Base-by-base conservation (phyloP, 495 filamentous ascomycete genomes). In the Cercophora sp. region DNA sequence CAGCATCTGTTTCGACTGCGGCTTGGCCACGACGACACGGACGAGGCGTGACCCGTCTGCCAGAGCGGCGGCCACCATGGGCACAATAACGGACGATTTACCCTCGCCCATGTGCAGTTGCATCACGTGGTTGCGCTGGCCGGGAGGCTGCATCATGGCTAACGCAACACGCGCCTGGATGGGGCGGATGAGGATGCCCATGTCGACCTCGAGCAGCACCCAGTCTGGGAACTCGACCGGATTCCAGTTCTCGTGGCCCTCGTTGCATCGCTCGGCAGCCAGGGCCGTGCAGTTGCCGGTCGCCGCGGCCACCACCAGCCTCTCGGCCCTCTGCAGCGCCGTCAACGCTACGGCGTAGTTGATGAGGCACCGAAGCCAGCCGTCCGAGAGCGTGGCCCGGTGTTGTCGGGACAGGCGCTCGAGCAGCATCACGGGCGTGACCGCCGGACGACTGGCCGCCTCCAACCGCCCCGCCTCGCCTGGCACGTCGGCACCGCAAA, bases 21-120 rank as follows among this genome's bases (percentile, higher is more conserved):
- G 75, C 55, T 83, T 86, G 8, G 74, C 73, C 8, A 88, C 85
- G 4, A 89, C 58, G 0, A 88, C 72, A 10, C 84, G 65, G 0
- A 78, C 74, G 0, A 89, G 67, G 15, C 64, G 70, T 0, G 54
- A 52, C 0, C 70, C 68, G 56, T 88, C 63, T 0, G 83, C 83
- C 13, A 88, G 59, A 2, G 67, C 64, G 0, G 74, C 72, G 4
- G 81, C 75, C 6, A 85, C 77, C 34, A 84, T 78, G 1, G 86
- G 85, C 3, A 87, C 76, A 47, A 90, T 86, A 1, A 87, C 79
- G 0, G 83, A 83, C 0, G 84, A 84, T 58, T 90, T 90, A 0
- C 86, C 86, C 60, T 86, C 77, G 0, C 86, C 86, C 85, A 89
- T 89, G 56, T 87, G 88, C 46, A 90, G 69, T 58, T 89, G 85